Evolutionary conservation across 345 rosid species (phyloP).

Genomic region (Citropsis articulata): DNA sequence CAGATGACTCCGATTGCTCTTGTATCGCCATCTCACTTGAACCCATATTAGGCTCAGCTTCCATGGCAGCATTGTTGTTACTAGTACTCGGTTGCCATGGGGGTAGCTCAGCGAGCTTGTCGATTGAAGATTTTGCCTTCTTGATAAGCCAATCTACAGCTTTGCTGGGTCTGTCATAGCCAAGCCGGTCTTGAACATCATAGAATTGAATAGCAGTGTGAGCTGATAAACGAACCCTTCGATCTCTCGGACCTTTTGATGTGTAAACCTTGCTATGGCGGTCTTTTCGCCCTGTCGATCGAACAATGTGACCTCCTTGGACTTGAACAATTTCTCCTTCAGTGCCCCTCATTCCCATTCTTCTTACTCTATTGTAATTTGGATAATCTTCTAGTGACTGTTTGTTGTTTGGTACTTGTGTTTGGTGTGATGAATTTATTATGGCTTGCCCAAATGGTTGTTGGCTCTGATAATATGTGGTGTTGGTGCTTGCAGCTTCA

Average conservation of each 20-base stretch:
- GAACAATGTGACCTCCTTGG: conserved; percentile 75
- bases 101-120: conserved; percentile 59
- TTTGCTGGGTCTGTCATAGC: conserved; percentile 84
- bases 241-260: conserved; percentile 74
- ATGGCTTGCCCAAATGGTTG: conserved; percentile 25
- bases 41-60: conserved; percentile 17
- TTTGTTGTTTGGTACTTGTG: neutral
- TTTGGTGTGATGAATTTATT: conserved; percentile 22
- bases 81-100: conserved; percentile 29
- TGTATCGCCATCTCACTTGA: conserved; percentile 36
- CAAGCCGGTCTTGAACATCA: conserved; percentile 86
- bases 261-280: conserved; percentile 86
- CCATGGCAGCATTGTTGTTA: neutral
- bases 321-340: conserved; percentile 75
- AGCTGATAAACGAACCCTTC: conserved; percentile 78
- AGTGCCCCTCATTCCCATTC: conserved; percentile 45
- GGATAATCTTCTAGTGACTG: conserved; percentile 16
- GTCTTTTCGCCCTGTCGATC: conserved; percentile 73
- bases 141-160: conserved; percentile 90
- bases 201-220: conserved; percentile 87
- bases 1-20: conserved; percentile 41
- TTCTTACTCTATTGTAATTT: conserved; percentile 10
- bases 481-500: neutral
- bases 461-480: conserved; percentile 23
- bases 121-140: conserved; percentile 73